Conservation (phyloP, 768 basidiomycete genomes). For the Pleurotus tuber-regium region DNA sequence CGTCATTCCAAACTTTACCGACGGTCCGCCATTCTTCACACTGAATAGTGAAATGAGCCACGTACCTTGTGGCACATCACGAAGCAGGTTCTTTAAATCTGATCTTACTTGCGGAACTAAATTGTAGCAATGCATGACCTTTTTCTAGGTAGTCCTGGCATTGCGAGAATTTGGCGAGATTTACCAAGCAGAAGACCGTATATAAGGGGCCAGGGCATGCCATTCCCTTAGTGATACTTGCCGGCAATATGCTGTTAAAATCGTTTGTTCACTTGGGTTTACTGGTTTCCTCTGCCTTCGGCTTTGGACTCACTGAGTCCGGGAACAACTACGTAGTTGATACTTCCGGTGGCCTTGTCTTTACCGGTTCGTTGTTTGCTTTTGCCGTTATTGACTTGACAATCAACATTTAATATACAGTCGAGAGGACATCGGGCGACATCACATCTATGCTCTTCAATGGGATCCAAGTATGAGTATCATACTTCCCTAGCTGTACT, state of each 20-base stretch:
- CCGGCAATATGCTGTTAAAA: background rate
- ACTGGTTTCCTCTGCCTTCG: slow-evolving; percentile 9
- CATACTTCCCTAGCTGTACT: too few species aligned
- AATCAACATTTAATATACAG: slow-evolving; percentile 12
- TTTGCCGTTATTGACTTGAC: background rate
- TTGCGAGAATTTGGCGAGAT: slow-evolving; percentile 7
- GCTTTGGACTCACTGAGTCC: slow-evolving; percentile 29
- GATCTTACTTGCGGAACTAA: background rate
- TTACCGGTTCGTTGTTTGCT: slow-evolving; percentile 28
- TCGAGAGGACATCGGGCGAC: slow-evolving; percentile 29
- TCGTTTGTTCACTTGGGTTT: background rate
- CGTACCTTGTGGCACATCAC: too few species aligned
- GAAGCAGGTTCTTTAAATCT: too few species aligned
- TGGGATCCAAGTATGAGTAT: slow-evolving; percentile 29
- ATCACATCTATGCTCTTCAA: slow-evolving; percentile 35
- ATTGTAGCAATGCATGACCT: slow-evolving; percentile 4
- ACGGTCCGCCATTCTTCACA: background rate
- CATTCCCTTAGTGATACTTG: background rate
- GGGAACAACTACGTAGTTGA: slow-evolving; percentile 29
- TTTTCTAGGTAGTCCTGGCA: background rate
- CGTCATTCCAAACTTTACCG: background rate
- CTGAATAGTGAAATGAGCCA: background rate
- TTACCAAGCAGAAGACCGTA: background rate
- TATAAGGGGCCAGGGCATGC: background rate
- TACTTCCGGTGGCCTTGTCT: slow-evolving; percentile 30